phyloP scores from a whole-genome alignment of 257 asterid genomes.

The Solanum acaule region DNA sequence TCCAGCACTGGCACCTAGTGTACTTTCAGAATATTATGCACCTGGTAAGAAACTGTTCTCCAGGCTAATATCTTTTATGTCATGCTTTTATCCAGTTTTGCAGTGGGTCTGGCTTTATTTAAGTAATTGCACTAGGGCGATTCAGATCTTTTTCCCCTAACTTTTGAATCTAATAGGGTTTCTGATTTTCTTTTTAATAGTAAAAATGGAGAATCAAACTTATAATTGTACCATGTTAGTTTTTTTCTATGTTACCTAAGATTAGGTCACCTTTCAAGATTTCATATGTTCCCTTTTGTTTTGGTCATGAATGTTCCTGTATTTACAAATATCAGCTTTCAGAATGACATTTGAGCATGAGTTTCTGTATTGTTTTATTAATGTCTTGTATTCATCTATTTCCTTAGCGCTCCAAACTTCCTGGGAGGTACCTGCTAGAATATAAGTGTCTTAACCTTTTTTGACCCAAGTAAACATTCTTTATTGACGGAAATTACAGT shows the following conservation, averaged over 20 bases:
- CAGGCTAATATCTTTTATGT: background rate
- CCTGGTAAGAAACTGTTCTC: background rate
- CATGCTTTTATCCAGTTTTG: background rate
- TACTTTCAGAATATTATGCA: background rate
- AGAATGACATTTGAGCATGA: background rate
- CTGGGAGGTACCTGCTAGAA: background rate
- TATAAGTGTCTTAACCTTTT: background rate
- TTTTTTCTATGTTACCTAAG: background rate
- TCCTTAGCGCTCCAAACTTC: background rate
- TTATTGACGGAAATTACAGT: background rate
- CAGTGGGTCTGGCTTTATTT: background rate
- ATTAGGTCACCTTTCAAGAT: background rate
- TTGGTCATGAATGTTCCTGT: background rate
- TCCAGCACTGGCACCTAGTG: background rate
- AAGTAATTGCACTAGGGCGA: background rate
- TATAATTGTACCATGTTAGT: background rate
- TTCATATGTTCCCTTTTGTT: background rate
- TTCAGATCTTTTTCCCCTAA: background rate
- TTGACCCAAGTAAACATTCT: background rate
- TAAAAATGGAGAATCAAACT: background rate
- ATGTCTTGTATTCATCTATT: background rate
- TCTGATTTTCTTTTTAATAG: background rate
- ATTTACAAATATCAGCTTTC: background rate
- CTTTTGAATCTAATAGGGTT: background rate
- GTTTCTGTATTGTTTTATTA: background rate